Conservation (phyloP, 495 filamentous ascomycete species). For the Penicillium ochrochloron region DNA sequence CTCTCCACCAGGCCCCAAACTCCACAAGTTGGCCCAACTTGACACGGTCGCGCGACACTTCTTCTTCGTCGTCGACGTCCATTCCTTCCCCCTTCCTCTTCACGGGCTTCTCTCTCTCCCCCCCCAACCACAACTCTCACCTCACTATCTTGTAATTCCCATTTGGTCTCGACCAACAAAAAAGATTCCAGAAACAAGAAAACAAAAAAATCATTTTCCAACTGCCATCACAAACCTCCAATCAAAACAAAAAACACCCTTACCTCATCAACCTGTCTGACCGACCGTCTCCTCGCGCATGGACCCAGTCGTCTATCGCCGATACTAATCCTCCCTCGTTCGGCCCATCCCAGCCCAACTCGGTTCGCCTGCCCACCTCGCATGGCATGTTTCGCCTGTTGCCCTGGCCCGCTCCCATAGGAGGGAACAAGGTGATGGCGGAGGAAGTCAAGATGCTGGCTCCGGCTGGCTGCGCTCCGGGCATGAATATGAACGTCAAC, state of each 20-base stretch:
- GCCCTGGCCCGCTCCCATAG: constrained; percentile 59
- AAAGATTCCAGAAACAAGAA: background rate
- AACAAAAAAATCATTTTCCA: background rate
- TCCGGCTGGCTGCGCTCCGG: constrained; percentile 41
- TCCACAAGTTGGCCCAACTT: constrained; percentile 14
- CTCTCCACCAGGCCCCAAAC: constrained; percentile 8
- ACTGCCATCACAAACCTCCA: background rate
- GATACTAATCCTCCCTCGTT: constrained; percentile 13
- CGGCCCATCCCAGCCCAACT: constrained; percentile 12
- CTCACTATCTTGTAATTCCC: constrained; percentile 1
- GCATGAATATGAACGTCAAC: constrained; percentile 33
- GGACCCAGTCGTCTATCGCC: constrained; percentile 31
- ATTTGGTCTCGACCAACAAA: background rate
- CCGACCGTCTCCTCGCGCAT: constrained; percentile 27
- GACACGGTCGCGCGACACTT: constrained; percentile 31
- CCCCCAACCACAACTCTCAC: constrained; percentile 5
- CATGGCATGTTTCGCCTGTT: constrained; percentile 65
- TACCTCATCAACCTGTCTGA: constrained; percentile 9
- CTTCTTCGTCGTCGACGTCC: constrained; percentile 30
- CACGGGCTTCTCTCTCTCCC: constrained; percentile 3
- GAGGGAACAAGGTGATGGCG: constrained; percentile 57
- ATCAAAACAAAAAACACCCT: constrained; percentile 14
- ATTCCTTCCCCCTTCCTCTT: constrained; percentile 26
- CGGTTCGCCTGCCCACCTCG: constrained; percentile 34
- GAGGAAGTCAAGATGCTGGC: constrained; percentile 54